Evolutionary conservation across 1,284 basidiomycete species (phyloP), one percentile per base, ranked within the genome.

Genomic region (Sphaerobolus stellatus): DNA sequence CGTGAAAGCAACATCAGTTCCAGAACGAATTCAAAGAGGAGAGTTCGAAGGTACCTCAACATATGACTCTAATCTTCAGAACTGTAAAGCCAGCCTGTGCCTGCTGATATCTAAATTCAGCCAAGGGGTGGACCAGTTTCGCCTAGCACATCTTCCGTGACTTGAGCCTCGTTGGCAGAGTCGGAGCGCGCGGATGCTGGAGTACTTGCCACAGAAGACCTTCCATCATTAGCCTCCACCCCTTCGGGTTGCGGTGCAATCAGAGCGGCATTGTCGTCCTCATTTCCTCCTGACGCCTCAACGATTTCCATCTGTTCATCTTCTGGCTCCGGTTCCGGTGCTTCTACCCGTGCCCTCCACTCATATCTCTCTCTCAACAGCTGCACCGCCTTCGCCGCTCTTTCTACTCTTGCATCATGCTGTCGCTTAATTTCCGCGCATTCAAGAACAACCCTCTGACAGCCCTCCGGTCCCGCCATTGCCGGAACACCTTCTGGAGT

Each of bases 361-460:
- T 90, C 87, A 65, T 84, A 90, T 66, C 81, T 86, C 52, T 91
- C 89, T 52, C 77, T 72, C 5, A 91, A 70, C 77, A 90, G 82
- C 40, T 75, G 76, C 7, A 91, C 87, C 0, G 89, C 88, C 31
- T 83, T 74, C 18, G 84, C 76, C 0, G 88, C 88, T 13, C 88
- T 75, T 56, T 88, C 86, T 3, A 84, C 84, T 5, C 88, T 77
- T 38, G 72, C 74, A 66, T 91, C 88, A 61, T 91, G 88, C 36
- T 82, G 85, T 2, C 71, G 70, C 22, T 81, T 75, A 49, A 90
- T 85, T 58, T 82, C 76, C 1, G 73, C 76, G 63, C 86, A 89
- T 62, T 89, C 88, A 18, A 66, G 65, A 25, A 89, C 64, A 2
- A 88, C 83, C 51, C 86, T 83, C 29, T 81, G 75, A 61, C 84